Evolutionary conservation across 2,329 filamentous ascomycete genomes (phyloP), one percentile per base, ranked within the genome.

Genomic region (Cordyceps cateniannulata): DNA sequence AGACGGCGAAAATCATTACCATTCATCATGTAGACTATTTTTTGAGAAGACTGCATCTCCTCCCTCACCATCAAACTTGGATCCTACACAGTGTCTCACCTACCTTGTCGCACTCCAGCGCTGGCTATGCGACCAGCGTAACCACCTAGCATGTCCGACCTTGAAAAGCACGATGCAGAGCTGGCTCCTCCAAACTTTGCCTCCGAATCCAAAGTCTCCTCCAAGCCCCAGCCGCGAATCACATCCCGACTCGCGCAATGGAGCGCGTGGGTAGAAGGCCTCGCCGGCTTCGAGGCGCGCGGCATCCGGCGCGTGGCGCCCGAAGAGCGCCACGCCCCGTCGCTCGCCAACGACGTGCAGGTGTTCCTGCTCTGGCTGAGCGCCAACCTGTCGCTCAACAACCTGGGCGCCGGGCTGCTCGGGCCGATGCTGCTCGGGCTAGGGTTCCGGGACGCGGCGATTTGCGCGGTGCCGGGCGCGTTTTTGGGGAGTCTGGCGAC

Each of bases 391-490:
- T 76, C 76, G 0, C 67, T 74, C 60, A 78, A 78, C 66, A 78
- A 79, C 62, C 66, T 78, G 14, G 88, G 90, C 53, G 87, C 92
- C 60, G 90, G 89, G 50, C 83, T 89, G 20, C 81, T 89, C 6
- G 86, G 83, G 1, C 80, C 85, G n/a, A 81, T 85, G 9, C 73
- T 90, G 25, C 93, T 91, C 73, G 73, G 74, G 9, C 80, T 93
- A 9, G 88, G 89, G 10, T 92, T 90, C 65, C 77, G 87, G 53
- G 90, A 93, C 68, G 85, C 86, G 8, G 84, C 89, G 38, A 75
- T 93, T 50, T 82, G 86, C 35, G 86, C 89, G 62, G 72, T 93
- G 57, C 90, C 92, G 74, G 83, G 93, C 76, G 93, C 92, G 67
- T 69, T 91, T 5, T 76, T 93, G 10, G 88, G 87, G n/a, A 81